phyloP scores from a whole-genome alignment of 139 green algal species.

The Coccomyxa sp. region DNA sequence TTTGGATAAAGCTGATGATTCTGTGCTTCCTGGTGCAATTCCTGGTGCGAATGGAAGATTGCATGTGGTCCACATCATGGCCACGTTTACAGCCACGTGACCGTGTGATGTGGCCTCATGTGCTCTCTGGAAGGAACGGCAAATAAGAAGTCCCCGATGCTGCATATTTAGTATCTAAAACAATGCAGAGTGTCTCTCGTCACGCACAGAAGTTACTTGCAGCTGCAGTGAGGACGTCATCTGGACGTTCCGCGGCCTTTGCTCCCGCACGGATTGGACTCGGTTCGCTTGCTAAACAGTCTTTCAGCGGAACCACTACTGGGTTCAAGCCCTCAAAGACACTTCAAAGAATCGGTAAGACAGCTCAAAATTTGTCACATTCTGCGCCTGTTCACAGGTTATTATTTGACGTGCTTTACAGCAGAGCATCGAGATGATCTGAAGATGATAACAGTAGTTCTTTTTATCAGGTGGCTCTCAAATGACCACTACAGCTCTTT shows the following conservation, averaged over 20 bases:
- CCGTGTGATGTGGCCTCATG: too few relatives aligned
- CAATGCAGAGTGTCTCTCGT: background rate
- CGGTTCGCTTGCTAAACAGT: background rate
- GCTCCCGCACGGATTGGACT: background rate
- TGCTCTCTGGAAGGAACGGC: too few relatives aligned
- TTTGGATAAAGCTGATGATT: too few relatives aligned
- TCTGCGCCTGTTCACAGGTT: background rate
- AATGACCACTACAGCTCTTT: background rate
- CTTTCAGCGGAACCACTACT: background rate
- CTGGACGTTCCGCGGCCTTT: background rate
- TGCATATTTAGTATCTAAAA: background rate
- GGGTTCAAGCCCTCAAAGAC: background rate
- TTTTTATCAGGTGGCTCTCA: background rate
- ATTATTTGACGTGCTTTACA: background rate
- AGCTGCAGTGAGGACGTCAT: background rate
- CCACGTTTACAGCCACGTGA: too few relatives aligned
- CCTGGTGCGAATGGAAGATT: too few relatives aligned
- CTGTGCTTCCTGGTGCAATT: too few relatives aligned
- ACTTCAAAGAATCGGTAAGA: background rate
- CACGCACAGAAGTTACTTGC: background rate
- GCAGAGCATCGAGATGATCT: background rate
- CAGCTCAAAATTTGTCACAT: background rate
- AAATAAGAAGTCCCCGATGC: too few relatives aligned
- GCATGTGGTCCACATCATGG: too few relatives aligned
- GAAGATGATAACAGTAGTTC: background rate